Evolutionary conservation across 148 eudicot species (phyloP).

Genomic region (Rhododendron vialii): DNA sequence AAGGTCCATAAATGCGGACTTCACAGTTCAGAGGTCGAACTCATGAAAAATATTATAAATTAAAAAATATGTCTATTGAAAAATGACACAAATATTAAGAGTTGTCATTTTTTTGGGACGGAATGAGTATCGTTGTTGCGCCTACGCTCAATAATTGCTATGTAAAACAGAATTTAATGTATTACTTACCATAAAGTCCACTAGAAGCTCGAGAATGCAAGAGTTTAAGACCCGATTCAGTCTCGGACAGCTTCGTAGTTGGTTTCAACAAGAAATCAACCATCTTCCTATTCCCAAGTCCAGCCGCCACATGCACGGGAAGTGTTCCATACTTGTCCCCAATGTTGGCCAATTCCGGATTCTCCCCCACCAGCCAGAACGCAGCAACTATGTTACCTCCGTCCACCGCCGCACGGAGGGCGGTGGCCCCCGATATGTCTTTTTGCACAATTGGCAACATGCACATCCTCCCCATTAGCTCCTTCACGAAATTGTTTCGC

Average conservation of each 20-base stretch:
- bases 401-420: background rate
- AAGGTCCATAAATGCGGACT: too few relatives aligned
- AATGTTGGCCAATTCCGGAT: background rate
- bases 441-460: background rate
- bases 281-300: background rate
- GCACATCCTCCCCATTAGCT: background rate
- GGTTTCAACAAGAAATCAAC: background rate
- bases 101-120: too few relatives aligned
- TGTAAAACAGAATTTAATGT: background rate
- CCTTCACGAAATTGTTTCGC: background rate
- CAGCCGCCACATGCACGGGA: background rate
- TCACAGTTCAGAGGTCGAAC: too few relatives aligned
- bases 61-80: too few relatives aligned
- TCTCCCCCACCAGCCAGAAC: background rate
- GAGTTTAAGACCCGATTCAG: background rate
- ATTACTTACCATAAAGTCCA: slow-evolving; percentile 1
- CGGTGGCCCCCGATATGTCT: background rate
- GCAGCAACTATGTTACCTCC: slow-evolving; percentile 1
- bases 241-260: background rate
- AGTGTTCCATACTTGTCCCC: background rate
- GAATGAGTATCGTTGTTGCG: too few relatives aligned
- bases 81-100: too few relatives aligned
- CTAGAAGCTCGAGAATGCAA: background rate
- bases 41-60: too few relatives aligned
- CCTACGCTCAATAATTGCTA: too few relatives aligned